Base-by-base conservation (phyloP, 345 rosid genomes). In the Noccaea caerulescens region DNA sequence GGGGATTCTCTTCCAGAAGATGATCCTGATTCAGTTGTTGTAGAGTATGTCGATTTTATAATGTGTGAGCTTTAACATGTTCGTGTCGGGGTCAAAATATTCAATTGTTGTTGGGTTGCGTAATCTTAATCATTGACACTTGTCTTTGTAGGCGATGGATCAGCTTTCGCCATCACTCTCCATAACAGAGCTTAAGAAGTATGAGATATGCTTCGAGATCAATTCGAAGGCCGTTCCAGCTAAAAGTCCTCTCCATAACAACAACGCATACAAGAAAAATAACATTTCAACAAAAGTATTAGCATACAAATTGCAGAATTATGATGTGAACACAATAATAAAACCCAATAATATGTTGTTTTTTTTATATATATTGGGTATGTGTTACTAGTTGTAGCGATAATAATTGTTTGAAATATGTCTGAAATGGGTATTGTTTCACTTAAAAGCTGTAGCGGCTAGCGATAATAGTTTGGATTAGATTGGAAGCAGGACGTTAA, bases 101-200 rank as follows among this genome's bases (percentile, higher is more conserved):
- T 27, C 30, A 27, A 27, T 27, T 27, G 27, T 3, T 27, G 30
- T 27, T 2, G 4, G 30, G 30, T 27, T 27, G 30, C 30, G 30
- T 27, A 2, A 27, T 27, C 30, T 27, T 2, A 27, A 27, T 3
- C 3, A 2, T 27, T 27, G 30, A 27, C 30, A 27, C 30, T 27
- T 27, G 55, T 46, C 2, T 47, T 46, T 75, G 62, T 80, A 93
- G 98, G 97, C 85, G 34, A 70, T 93, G 81, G 71, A 75, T 56
- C 97, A 91, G 77, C 84, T 91, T 13, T 86, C 96, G 16, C 97
- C 98, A 7, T 93, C 98, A 49, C 92, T 93, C 44, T 91, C 98
- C 42, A 63, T 80, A 79, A 82, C 87, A 4, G 99, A 94, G 82
- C 91, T 94, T 12, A 91, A 86, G 80, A 91, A 91, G 80, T 91